Conservation (phyloP, 202 grass and related monocot species). For the Zizania palustris region DNA sequence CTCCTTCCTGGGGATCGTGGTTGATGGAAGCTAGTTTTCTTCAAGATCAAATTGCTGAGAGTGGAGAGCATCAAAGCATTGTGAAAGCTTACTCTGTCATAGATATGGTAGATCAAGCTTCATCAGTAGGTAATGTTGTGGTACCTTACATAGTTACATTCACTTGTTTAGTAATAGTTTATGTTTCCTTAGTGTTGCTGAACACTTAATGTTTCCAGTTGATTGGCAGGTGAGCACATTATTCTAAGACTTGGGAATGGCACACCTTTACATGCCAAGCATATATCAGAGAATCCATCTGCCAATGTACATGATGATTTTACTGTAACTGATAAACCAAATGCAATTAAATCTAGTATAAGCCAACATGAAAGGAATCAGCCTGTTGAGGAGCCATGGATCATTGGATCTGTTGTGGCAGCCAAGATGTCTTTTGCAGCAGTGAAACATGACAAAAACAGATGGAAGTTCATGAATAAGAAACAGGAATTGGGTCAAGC, state of each 20-base stretch:
- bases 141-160: conserved; percentile 35
- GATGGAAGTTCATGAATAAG: conserved; percentile 45
- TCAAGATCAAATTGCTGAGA: conserved; percentile 39
- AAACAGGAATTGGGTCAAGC: conserved; percentile 29
- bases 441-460: conserved; percentile 51
- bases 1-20: conserved; percentile 89
- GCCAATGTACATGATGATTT: conserved; percentile 37
- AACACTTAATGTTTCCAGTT: conserved; percentile 92
- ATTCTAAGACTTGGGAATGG: conserved; percentile 68
- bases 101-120: conserved; percentile 28
- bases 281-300: conserved; percentile 38
- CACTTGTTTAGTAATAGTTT: conserved; percentile 34
- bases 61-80: conserved; percentile 36
- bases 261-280: conserved; percentile 48
- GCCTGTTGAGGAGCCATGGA: conserved; percentile 85
- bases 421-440: conserved; percentile 49
- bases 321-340: conserved; percentile 35
- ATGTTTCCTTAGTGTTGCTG: conserved; percentile 53
- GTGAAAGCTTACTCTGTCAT: conserved; percentile 37
- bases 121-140: conserved; percentile 59
- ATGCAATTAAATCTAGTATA: conserved; percentile 35
- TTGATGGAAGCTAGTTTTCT: conserved; percentile 56
- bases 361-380: conserved; percentile 48
- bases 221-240: conserved; percentile 83
- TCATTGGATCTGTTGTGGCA: conserved; percentile 58